A percentile compares a stretch with the other conserved stretches of the same genome.
phyloP scores from a whole-genome alignment of 73 alveolate species.

The Uronychia setigera region DNA sequence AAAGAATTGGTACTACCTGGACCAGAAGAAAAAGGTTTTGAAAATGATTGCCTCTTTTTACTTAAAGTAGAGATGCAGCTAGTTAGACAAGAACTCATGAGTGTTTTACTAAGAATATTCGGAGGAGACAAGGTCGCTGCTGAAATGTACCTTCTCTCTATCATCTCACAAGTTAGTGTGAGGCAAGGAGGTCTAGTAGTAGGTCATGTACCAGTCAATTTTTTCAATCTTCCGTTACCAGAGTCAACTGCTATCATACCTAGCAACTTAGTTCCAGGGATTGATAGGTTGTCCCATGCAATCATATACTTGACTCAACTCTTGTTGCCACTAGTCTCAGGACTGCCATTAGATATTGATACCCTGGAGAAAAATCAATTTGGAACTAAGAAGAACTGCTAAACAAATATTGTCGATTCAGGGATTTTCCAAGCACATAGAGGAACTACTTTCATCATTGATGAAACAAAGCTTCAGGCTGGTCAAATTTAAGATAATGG shows the following conservation, averaged over 20 bases:
- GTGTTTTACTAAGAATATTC: not conserved
- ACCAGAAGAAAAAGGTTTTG: not conserved
- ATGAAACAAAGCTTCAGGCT: not conserved
- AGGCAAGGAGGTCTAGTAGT: not conserved
- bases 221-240: not conserved
- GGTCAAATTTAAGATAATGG: not conserved
- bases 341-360: not conserved
- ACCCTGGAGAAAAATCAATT: not conserved
- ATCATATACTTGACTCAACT: not conserved
- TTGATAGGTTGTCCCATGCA: not conserved
- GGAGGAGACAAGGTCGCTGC: not conserved
- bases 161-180: not conserved
- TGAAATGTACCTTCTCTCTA: not conserved
- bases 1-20: not conserved
- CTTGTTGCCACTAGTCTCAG: not conserved
- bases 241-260: not conserved
- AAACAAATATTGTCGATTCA: not conserved
- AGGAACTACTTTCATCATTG: not conserved
- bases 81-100: not conserved
- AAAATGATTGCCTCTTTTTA: not conserved
- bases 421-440: not conserved
- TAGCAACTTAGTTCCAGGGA: not conserved
- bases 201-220: not conserved
- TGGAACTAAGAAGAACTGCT: not conserved
- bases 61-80: not conserved